Base-by-base conservation (phyloP, 139 green algal species). In the Chlorella sp. region DNA sequence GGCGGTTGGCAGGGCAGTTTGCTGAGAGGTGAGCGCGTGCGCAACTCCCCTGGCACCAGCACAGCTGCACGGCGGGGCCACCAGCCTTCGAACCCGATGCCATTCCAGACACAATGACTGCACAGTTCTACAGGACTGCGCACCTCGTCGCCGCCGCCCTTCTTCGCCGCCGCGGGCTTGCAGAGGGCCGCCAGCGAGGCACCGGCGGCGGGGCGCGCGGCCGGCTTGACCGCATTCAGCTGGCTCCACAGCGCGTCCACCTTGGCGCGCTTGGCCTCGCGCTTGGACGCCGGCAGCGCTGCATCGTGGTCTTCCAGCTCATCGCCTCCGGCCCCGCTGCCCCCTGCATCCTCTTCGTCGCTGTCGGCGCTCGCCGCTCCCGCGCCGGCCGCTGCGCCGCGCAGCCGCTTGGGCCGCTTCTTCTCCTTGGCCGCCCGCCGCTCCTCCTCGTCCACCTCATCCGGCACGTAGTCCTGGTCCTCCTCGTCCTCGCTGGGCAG, bases 401-500 rank as follows among this genome's bases (percentile, higher is more conserved):
- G 80, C 67, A 85, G 46, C 46, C 80, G 80, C 80, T 85, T 85
- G 19, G 80, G 80, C 80, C 76, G 73, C 62, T 90, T 62, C 28
- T 30, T n/a, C 81, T 86, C 80, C 76, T 88, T 77, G 20, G n/a
- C 65, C 36, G 32, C 80, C 46, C 38, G 69, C 75, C 38, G 46
- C 36, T 80, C 48, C 64, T 88, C 84, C 51, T 78, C 56, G 24
- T 90, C 81, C 46, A 92, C 91, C 14, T 84, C 51, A 5, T 84
- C 82, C 4, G 94, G 92, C 60, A 91, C 85, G 76, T 93, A 97
- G 67, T 96, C 94, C 56, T 95, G 86, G 56, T 96, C 93, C 80
- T 94, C 93, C 54, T 92, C 88, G 26, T 95, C 93, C 13, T 90
- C 85, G 22, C 90, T 94, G 28, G 90, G 89, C 24, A 96, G 88